Evolutionary conservation across 2,329 filamentous ascomycete species (phyloP), one percentile per base, ranked within the genome.

Genomic region (Fusarium sp.): DNA sequence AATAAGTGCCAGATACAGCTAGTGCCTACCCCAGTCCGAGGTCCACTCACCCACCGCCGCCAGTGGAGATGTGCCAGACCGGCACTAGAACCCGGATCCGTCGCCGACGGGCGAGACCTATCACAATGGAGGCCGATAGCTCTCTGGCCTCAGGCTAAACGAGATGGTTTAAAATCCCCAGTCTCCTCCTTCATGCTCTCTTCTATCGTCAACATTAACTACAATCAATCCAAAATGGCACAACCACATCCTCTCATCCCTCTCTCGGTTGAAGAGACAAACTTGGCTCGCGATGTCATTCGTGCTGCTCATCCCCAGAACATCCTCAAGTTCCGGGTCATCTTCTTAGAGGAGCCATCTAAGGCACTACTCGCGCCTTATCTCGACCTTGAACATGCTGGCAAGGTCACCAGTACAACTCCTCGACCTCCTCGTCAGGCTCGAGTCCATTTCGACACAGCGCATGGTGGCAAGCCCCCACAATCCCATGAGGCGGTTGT

Each of bases 371-470:
- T 37, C 7, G 34, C 18, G 5, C 34, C 34, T 37, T 37, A 37
- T 11, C 34, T 37, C 34, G 34, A 37, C 18, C 74, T 77, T 45
- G 55, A 87, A 61, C 81, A 83, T 59, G 74, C 74, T 5, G 76
- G 75, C 0, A 57, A 74, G 6, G 50, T 80, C 20, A 75, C 79
- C 76, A 53, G 67, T 42, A 9, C 72, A 37, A 37, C 69, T 48
- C 34, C 70, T 8, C 61, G 74, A 5, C 81, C 81, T 13, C 58
- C 76, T 4, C 81, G 85, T 5, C 71, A 77, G 7, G 84, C 84
- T 4, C 79, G 79, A 45, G 82, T 84, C 5, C 81, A 82, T 55
- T 80, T 79, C 72, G 78, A 79, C 55, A 76, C 79, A 13, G 76
- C 79, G 43, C 72, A 77, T 2, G 73, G 72, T 40, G 55, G 56